Base-by-base conservation (phyloP, 177 flowering plant species). In the Vitis hybrid region DNA sequence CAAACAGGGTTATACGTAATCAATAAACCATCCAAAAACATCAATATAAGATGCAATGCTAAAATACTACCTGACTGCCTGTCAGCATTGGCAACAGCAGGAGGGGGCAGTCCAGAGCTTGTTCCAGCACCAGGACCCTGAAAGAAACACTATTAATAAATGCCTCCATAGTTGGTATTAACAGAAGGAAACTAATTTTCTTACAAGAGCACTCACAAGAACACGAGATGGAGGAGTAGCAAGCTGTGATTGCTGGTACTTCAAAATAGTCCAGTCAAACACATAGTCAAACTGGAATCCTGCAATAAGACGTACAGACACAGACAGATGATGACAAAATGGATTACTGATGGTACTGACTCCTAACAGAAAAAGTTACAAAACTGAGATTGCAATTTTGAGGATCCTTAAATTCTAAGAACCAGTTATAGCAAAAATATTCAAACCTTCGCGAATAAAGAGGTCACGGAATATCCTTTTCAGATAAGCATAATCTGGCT, bases 251-350 rank as follows among this genome's bases (percentile, higher is more conserved):
- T 91, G 93, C 82, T 90, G 94, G 79, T 91, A 90, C 82, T 90
- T 90, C 86, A 90, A 79, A 72, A 90, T 90, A 57, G 97, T 90
- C 97, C 97, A 92, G 74, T 92, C 97, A 83, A 90, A 92, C 21
- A 91, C 92, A 78, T 89, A 92, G 78, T 92, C 97, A 83, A 91
- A 88, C 81, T 91, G 97, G 77, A 88, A 92, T 57, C 96, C 97
- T 92, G 80, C 13, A 62, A 27, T 77, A 64, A 60, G 48, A 35
- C 0, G 48, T 6, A 40, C 48, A 6, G 9, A 40, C 48, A 6
- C 10, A 40, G 1, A 30, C 32, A 30, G 32, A 30, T 30, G 32
- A 30, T 30, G 32, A 30, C 32, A 30, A 30, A 30, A 30, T 30
- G 32, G 5, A 30, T 30, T 30, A 30, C 32, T 30, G 8, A 40